These are phyloP conservation scores for Amaranthus tricolor DNA, from an alignment of 179 eudicot genomes.

Conservation along the genomic window DNA sequence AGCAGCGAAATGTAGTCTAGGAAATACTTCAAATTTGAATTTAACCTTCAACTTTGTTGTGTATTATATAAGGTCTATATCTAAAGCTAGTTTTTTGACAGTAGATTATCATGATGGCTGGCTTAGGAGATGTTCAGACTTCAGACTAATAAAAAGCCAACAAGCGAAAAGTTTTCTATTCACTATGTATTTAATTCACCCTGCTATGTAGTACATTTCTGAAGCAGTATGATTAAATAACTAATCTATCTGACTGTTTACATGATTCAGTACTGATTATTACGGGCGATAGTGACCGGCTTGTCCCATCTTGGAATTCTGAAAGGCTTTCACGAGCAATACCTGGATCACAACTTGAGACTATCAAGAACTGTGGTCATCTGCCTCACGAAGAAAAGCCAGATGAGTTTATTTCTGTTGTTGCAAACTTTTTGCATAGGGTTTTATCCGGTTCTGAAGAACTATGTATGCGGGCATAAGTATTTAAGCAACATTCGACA, in stretches of 20 bases:
- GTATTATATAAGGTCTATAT: background rate
- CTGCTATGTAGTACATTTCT: background rate
- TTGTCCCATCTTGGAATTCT: conserved; percentile 86
- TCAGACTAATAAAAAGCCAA: background rate
- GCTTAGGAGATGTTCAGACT: background rate
- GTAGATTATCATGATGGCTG: no score
- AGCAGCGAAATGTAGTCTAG: no score
- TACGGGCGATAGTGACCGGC: conserved; percentile 79
- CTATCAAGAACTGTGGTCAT: conserved; percentile 85
- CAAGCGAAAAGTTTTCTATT: background rate
- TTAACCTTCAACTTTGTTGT: background rate
- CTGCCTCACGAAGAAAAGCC: conserved; percentile 87
- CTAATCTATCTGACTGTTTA: background rate
- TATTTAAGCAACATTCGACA: background rate
- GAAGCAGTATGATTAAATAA: background rate
- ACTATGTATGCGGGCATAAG: conserved; percentile 41
- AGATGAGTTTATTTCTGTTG: conserved; percentile 62
- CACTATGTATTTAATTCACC: background rate
- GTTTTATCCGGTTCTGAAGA: conserved; percentile 44
- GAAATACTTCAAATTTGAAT: no score
- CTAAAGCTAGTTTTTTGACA: background rate
- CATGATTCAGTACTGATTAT: conserved; percentile 58
- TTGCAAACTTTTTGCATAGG: conserved; percentile 53
- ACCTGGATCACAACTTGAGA: conserved; percentile 69
- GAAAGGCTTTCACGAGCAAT: conserved; percentile 69